phyloP scores from a whole-genome alignment of 805 yeast species.

The Metschnikowia noctiluminum region DNA sequence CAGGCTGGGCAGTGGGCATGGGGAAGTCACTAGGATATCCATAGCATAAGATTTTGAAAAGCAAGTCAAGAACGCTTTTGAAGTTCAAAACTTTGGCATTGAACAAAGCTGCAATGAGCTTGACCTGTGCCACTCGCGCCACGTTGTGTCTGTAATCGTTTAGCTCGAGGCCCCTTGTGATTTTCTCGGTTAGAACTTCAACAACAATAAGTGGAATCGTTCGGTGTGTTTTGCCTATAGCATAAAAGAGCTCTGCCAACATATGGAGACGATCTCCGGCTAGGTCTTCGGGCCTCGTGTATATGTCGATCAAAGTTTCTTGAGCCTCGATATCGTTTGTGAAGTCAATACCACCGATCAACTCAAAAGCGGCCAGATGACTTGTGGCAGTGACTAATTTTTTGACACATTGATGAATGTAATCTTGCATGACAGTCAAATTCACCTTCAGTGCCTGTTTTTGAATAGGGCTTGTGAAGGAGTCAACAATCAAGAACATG shows the following conservation, averaged over 20 bases:
- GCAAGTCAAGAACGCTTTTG: constrained; percentile 45
- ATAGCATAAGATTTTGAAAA: constrained; percentile 55
- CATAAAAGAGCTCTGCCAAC: constrained; percentile 46
- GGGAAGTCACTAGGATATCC: constrained; percentile 62
- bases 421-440: constrained; percentile 11
- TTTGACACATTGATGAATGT: constrained; percentile 13
- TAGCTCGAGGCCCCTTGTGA: constrained; percentile 61
- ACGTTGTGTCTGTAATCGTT: constrained; percentile 60
- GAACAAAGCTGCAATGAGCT: constrained; percentile 56
- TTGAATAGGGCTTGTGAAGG: constrained; percentile 23
- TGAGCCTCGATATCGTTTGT: constrained; percentile 35
- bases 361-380: constrained; percentile 1
- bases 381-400: constrained; percentile 5
- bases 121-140: constrained; percentile 56
- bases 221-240: constrained; percentile 29
- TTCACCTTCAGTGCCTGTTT: background rate
- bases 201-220: constrained; percentile 45
- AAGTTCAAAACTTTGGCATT: constrained; percentile 46
- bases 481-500: constrained; percentile 51
- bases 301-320: constrained; percentile 33
- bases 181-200: constrained; percentile 64
- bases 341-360: constrained; percentile 41
- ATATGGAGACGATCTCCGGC: constrained; percentile 51
- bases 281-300: constrained; percentile 59
- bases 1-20: constrained; percentile 47